These are phyloP conservation scores for Claviceps maximensis DNA, from an alignment of 2,329 filamentous ascomycete species.

Conservation along the genomic window DNA sequence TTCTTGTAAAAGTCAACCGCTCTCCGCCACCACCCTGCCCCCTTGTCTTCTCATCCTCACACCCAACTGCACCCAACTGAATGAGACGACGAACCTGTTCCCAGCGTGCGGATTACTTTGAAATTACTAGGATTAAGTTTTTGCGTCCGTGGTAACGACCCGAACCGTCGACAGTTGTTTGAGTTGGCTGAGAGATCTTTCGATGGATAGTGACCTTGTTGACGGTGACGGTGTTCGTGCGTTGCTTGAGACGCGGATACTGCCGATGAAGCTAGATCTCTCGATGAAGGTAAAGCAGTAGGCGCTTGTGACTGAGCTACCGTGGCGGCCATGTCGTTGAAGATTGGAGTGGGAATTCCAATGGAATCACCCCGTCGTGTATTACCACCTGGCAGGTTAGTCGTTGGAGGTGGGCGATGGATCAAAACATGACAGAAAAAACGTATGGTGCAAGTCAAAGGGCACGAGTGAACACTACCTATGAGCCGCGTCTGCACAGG, in stretches of 20 bases:
- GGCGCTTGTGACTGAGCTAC: slow-evolving; percentile 19
- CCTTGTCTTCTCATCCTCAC: not conserved
- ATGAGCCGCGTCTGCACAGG: not conserved
- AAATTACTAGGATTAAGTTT: slow-evolving; percentile 42
- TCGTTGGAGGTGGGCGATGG: not conserved
- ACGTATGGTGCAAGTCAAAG: not conserved
- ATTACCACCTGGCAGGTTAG: not conserved
- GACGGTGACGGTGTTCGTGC: slow-evolving; percentile 1
- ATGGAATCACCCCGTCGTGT: not conserved
- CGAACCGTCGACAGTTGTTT: not conserved
- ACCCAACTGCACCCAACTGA: not conserved
- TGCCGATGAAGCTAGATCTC: slow-evolving; percentile 7
- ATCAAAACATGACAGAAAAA: not conserved
- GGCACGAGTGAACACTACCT: not conserved
- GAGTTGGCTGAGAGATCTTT: not conserved
- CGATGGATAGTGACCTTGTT: not conserved
- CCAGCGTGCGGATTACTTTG: slow-evolving; percentile 59
- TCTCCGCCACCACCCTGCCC: not conserved
- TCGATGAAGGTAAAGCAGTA: slow-evolving; percentile 7
- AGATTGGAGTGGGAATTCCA: not conserved
- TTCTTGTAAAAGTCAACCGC: not conserved
- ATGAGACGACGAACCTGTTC: slow-evolving; percentile 42
- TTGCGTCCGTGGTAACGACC: slow-evolving; percentile 15
- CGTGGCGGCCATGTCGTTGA: slow-evolving; percentile 17
- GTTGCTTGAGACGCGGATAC: slow-evolving; percentile 5